Conservation (phyloP, 164 flowering plant genomes). For the Vitis labrusca region DNA sequence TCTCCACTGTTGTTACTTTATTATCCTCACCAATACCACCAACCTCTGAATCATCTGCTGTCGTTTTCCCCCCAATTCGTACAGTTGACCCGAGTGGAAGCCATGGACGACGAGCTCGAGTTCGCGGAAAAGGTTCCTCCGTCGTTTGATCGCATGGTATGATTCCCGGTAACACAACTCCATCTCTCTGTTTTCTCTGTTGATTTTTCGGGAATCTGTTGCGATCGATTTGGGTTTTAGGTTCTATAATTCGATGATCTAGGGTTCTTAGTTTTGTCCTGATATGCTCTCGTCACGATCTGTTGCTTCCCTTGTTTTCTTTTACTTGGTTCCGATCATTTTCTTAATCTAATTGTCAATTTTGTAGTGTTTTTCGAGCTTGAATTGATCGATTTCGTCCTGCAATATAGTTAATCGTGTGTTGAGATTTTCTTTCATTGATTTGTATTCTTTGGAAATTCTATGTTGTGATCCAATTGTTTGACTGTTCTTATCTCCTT, state of each 20-base stretch:
- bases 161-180: too few species aligned
- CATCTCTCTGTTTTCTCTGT: too few species aligned
- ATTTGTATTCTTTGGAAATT: too few species aligned
- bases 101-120: conserved; percentile 31
- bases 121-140: conserved; percentile 28
- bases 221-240: not conserved
- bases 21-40: not conserved
- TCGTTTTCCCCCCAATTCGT: not conserved
- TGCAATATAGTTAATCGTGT: not conserved
- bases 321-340: not conserved
- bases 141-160: conserved; percentile 24
- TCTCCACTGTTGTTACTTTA: too few species aligned
- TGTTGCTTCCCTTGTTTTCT: not conserved
- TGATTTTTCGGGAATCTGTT: not conserved
- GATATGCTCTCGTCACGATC: not conserved
- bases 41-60: not conserved
- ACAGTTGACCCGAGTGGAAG: not conserved
- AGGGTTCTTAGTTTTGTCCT: not conserved
- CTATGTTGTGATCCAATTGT: too few species aligned
- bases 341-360: not conserved
- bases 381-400: not conserved
- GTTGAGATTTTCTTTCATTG: too few species aligned
- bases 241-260: too few species aligned
- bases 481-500: too few species aligned
- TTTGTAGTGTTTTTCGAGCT: not conserved